A percentile compares a stretch with the other conserved stretches of the same genome.
Evolutionary conservation across 345 rosid genomes (phyloP).

Genomic region (Moricandia moricandioides): DNA sequence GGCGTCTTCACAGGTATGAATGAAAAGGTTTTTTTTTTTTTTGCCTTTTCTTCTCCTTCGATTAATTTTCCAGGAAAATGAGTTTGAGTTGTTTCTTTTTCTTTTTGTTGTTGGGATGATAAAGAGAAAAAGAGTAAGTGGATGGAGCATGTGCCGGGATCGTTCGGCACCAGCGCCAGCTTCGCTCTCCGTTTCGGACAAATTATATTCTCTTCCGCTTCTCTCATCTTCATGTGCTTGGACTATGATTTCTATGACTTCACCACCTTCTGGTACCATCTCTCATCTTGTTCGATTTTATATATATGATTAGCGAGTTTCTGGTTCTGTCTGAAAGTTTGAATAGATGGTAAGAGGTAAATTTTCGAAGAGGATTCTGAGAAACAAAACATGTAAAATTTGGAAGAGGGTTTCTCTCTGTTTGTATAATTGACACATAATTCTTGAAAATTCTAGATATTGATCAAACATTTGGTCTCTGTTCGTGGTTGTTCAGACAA

Average conservation of each 20-base stretch:
- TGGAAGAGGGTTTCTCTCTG: background rate
- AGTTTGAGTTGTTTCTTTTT: slow-evolving; percentile 12
- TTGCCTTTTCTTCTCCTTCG: background rate
- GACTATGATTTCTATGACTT: slow-evolving; percentile 49
- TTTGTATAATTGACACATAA: background rate
- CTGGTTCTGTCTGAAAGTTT: background rate
- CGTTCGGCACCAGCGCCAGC: slow-evolving; percentile 65
- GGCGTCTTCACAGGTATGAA: slow-evolving; percentile 33
- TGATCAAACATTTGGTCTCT: slow-evolving; percentile 9
- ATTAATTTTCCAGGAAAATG: background rate
- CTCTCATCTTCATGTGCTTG: slow-evolving; percentile 59
- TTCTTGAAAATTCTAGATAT: background rate
- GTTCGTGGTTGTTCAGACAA: background rate
- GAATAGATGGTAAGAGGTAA: background rate
- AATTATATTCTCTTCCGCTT: slow-evolving; percentile 47
- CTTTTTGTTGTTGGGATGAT: slow-evolving; percentile 15
- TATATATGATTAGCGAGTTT: background rate
- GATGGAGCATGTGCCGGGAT: slow-evolving; percentile 38
- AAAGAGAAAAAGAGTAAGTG: background rate
- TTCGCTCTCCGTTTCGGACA: slow-evolving; percentile 73
- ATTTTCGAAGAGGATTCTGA: background rate
- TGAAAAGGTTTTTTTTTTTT: background rate
- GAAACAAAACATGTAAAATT: background rate
- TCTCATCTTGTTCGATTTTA: background rate
- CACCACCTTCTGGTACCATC: slow-evolving; percentile 58